Base-by-base conservation (phyloP, 164 flowering plant genomes). In the Tinospora cordifolia region DNA sequence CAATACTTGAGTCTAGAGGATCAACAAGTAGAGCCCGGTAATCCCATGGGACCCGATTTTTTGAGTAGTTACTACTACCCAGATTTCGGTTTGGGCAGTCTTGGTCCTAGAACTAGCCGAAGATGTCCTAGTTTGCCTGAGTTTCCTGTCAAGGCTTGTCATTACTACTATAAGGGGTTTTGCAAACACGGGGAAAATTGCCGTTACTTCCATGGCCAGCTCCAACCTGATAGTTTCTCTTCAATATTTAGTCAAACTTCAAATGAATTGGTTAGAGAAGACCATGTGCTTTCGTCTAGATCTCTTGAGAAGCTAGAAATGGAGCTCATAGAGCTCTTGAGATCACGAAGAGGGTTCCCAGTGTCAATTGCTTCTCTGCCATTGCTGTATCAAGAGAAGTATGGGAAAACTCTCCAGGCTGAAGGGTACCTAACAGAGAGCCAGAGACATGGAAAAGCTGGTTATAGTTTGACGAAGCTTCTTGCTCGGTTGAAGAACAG, bases 341-440 rank as follows among this genome's bases (percentile, higher is more conserved):
- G 83, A 76, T 79, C 82, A 21, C 81, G 83, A 78, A 78, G 89
- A 71, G 96, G 95, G 2, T 34, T 65, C 74, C 97, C 98, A 40
- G 80, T 93, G 47, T 88, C 98, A 0, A 90, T 93, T 74, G 96
- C 98, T 8, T 85, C 97, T 6, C 68, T 93, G 69, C 98, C 98
- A 0, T 79, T 86, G 86, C 21, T 91, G 72, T 93, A 90, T 73
- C 84, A 79, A 67, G 98, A 90, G 68, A 87, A 78, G 60, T 93
- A 84, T 74, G 93, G 96, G 13, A 88, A 74, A 75, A 78, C 65
- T 51, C 87, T 93, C 41, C 94, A 90, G 72, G 94, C 96, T 0
- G 96, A 90, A 27, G 96, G 96, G 54, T 93, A 91, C 71, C 84
- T 89, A 4, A 91, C 97, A 10, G 98, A 91, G 79, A 93, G 97